These are phyloP conservation scores for Pyropia haitanensis DNA, from an alignment of 23 red algal genomes.

Conservation along the genomic window DNA sequence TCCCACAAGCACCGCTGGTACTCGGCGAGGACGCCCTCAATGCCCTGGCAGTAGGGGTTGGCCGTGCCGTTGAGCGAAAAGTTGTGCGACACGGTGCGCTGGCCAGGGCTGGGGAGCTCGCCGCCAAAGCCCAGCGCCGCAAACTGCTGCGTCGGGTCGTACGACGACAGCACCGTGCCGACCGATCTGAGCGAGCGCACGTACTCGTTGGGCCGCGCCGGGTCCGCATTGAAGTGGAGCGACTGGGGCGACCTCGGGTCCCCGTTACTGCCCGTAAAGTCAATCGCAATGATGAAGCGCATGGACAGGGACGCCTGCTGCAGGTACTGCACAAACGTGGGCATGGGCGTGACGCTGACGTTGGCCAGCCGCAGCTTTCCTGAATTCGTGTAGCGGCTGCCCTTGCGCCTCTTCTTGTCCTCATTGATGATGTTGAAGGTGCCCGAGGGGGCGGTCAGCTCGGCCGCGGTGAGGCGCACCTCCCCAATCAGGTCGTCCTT, in stretches of 20 bases:
- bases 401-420: constrained; percentile 20
- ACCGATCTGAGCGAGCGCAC: constrained; percentile 21
- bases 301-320: not conserved
- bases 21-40: constrained; percentile 20
- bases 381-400: constrained; percentile 21
- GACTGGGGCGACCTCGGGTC: constrained; percentile 24
- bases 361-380: constrained; percentile 10
- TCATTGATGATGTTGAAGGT: constrained; percentile 31
- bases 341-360: not conserved
- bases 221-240: constrained; percentile 57
- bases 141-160: constrained; percentile 11
- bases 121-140: constrained; percentile 50
- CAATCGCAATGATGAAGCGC: constrained; percentile 35
- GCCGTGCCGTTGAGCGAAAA: constrained; percentile 23
- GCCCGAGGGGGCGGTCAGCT: not conserved
- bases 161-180: constrained; percentile 6
- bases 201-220: constrained; percentile 29
- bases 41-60: constrained; percentile 20
- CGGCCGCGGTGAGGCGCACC: not conserved
- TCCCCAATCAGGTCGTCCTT: constrained; percentile 1
- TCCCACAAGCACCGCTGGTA: constrained; percentile 6
- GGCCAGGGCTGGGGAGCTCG: constrained; percentile 3
- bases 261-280: constrained; percentile 72
- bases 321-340: constrained; percentile 13
- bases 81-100: constrained; percentile 8